Percentiles rank a stretch among this genome's conserved stretches.
These are phyloP conservation scores for Agrostemma githago DNA, from an alignment of 148 eudicot genomes.

Conservation along the genomic window DNA sequence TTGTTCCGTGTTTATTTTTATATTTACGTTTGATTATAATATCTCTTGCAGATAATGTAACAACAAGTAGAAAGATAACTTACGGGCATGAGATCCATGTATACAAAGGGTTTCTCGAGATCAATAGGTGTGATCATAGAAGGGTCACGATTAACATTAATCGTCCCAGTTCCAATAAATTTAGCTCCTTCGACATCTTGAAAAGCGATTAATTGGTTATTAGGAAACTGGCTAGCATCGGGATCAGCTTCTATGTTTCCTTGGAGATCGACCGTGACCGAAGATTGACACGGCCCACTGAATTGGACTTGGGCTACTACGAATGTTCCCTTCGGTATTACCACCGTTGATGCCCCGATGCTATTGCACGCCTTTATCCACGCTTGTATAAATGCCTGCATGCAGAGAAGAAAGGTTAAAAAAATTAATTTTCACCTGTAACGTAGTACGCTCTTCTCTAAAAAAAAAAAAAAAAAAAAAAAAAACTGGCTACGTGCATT, in stretches of 20 bases:
- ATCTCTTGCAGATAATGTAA: not conserved
- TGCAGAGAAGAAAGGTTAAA: too few species aligned
- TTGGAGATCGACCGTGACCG: conserved; percentile 37
- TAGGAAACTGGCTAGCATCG: conserved; percentile 28
- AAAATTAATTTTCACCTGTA: too few species aligned
- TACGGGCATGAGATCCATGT: conserved; percentile 30
- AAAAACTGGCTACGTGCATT: too few species aligned
- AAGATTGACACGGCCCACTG: conserved; percentile 53
- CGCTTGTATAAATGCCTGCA: conserved; percentile 50
- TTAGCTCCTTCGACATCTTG: conserved; percentile 24
- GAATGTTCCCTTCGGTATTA: conserved; percentile 49
- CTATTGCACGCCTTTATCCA: conserved; percentile 62
- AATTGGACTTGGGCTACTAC: conserved; percentile 43
- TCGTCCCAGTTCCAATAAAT: conserved; percentile 17
- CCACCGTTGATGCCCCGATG: conserved; percentile 34
- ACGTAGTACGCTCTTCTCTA: too few species aligned
- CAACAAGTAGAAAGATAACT: not conserved
- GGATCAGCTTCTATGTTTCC: conserved; percentile 35
- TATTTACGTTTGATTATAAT: too few species aligned
- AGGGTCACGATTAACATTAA: conserved; percentile 14
- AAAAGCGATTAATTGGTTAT: conserved; percentile 22
- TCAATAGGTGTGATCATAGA: not conserved
- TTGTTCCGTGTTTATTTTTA: too few species aligned
- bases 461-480: too few species aligned
- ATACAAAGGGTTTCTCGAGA: conserved; percentile 12